These are phyloP conservation scores for Sporisorium graminicola DNA, from an alignment of 1,284 basidiomycete species.

Conservation along the genomic window DNA sequence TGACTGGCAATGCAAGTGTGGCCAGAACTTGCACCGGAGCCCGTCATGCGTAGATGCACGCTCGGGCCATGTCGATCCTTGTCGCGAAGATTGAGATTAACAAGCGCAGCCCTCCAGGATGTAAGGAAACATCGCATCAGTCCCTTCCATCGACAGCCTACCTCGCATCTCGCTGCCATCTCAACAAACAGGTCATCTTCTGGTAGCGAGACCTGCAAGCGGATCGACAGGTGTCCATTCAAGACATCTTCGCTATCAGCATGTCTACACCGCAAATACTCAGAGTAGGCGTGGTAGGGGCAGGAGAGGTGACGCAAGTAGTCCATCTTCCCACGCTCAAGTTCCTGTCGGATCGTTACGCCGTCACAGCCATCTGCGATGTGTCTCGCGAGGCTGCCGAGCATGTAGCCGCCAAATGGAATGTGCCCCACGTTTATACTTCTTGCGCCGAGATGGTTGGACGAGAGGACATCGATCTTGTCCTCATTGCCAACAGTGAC, in stretches of 20 bases:
- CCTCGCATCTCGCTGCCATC: no score
- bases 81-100: background rate
- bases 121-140: no score
- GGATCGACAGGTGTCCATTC: no score
- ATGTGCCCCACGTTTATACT: constrained; percentile 47
- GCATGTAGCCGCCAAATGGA: constrained; percentile 67
- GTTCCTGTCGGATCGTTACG: constrained; percentile 55
- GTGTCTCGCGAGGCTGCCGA: constrained; percentile 59
- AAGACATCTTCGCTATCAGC: no score
- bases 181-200: no score
- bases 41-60: background rate
- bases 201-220: no score
- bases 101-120: no score
- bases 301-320: constrained; percentile 65
- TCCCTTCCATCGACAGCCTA: background rate
- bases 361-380: constrained; percentile 69
- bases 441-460: constrained; percentile 56
- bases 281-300: constrained; percentile 59
- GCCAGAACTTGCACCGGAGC: background rate
- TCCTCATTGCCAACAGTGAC: constrained; percentile 56
- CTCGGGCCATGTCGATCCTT: constrained; percentile 12
- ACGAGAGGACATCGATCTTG: constrained; percentile 63
- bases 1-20: background rate
- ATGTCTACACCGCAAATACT: constrained; percentile 17
- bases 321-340: constrained; percentile 64